Base-by-base conservation (phyloP, 305 asterid genomes). In the Rubia balearica region DNA sequence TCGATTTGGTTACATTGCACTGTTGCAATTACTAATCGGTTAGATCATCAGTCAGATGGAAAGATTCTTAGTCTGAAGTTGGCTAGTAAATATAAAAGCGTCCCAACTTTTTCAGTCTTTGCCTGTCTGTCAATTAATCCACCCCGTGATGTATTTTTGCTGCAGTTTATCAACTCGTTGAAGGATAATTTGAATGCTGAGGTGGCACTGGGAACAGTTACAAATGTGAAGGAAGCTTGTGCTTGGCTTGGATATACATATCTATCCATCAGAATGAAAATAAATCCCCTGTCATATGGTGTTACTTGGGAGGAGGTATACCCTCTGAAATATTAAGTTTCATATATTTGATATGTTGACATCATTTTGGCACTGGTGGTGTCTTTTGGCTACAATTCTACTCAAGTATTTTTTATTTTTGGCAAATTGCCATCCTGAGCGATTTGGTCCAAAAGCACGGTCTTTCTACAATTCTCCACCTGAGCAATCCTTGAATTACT, bases 241-340 rank as follows among this genome's bases (percentile, higher is more conserved):
- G 97, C 97, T 67, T 95, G 99, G 99, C 92, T 95, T 69, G 97
- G 99, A 48, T 95, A 95, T 74, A 95, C 99, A 45, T 95, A 95
- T 80, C 99, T 95, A 74, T 90, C 90, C 81, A 90, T 90, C 81
- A 86, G 99, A 83, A 95, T 95, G 99, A 91, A 84, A 85, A 90
- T 86, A 92, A 95, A 95, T 81, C 99, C 99, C 97, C 30, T 27
- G 30, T 27, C 30, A 48, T 95, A 95, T 79, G 99, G 99, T 68
- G 89, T 95, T 74, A 97, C 96, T 78, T 95, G 99, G 98, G 99
- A 91, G 83, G 98, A 95, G 99, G 98, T 94, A 89, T 67, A n/a
- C 60, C 74, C 41, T 13, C 24, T 9, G n/a, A 49, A 30, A 42
- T 70, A 41, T 22, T 67, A n/a, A 40, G 53, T 65, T 40, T 51